Evolutionary conservation across 2,329 filamentous ascomycete species (phyloP), one percentile per base, ranked within the genome.

Genomic region (Venturia carpophila): DNA sequence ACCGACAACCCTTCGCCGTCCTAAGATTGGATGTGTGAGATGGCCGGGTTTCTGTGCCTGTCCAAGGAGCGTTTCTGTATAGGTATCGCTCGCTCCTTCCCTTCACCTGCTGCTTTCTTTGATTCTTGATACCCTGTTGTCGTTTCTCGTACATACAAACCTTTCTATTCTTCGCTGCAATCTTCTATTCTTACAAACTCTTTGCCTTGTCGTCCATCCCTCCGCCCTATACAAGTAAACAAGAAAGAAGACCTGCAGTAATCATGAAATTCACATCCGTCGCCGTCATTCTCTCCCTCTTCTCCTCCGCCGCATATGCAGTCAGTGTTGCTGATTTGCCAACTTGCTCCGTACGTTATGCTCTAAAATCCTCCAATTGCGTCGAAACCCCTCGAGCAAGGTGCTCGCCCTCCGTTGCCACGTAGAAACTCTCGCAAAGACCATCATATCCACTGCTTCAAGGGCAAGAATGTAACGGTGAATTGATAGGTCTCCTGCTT

Each of bases 401-500:
- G 7, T 1, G n/a, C 11, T 19, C n/a, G 24, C 11, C 49, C 0
- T 34, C 19, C 24, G n/a, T 58, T 21, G 47, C 1, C 10, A 5
- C 30, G 24, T 27, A 1, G 27, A 37, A 37, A 37, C 30, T 37
- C 15, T 21, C 52, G 17, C 15, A 21, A 49, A 6, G 30, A 6
- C 17, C 13, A 34, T 45, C 21, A 49, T 27, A n/a, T 4, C 62
- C 27, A 11, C 49, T 5, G 1, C 42, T 30, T 17, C 19, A n/a
- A 37, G 6, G 37, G 13, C 9, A 2, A 30, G 60, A 4, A 21
- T n/a, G 30, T 64, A 60, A 56, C 37, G 15, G 52, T n/a, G 13
- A 27, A n/a, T 5, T 21, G 10, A 49, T 24, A 82, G 79, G 70
- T 79, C 47, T 67, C 75, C 64, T 85, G 82, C 75, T 75, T 84